phyloP scores from a whole-genome alignment of 1,139 yeast species.

The Yamadazyma pseudoaaseri region DNA sequence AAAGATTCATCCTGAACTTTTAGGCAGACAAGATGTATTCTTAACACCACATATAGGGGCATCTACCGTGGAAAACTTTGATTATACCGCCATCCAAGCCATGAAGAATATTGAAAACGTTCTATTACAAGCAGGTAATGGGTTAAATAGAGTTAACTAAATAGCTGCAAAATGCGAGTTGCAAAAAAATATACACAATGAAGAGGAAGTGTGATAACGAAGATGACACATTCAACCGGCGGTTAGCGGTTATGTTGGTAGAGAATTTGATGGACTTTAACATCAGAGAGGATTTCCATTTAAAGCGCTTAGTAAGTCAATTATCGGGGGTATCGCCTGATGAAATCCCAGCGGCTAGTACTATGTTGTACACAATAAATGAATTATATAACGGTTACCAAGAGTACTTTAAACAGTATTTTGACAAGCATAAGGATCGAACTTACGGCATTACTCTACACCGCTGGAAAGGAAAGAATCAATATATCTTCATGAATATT shows the following conservation, averaged over 20 bases:
- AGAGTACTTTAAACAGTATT: conserved; percentile 19
- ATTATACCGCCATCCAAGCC: conserved; percentile 46
- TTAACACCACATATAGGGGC: conserved; percentile 80
- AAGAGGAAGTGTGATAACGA: conserved; percentile 1
- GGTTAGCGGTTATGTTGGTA: conserved; percentile 16
- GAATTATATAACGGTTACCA: conserved; percentile 21
- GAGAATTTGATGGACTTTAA: conserved; percentile 24
- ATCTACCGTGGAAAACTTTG: conserved; percentile 53
- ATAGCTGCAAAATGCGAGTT: conserved; percentile 3
- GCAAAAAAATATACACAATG: not conserved
- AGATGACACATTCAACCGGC: conserved; percentile 2
- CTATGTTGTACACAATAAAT: conserved; percentile 18
- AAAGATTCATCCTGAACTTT: conserved; percentile 47
- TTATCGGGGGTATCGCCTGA: conserved; percentile 5
- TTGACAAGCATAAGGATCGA: conserved; percentile 12
- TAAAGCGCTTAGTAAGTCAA: conserved; percentile 13
- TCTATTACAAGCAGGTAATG: conserved; percentile 30
- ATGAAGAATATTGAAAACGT: conserved; percentile 47
- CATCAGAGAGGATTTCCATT: conserved; percentile 16
- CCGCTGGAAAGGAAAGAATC: conserved; percentile 19
- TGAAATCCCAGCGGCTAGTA: conserved; percentile 17
- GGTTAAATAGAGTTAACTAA: conserved; percentile 37
- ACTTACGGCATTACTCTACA: conserved; percentile 21
- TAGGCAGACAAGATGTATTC: conserved; percentile 65
- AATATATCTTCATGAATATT: conserved; percentile 19